Conservation (phyloP, 768 basidiomycete species). For the Rhizopogon rudus region DNA sequence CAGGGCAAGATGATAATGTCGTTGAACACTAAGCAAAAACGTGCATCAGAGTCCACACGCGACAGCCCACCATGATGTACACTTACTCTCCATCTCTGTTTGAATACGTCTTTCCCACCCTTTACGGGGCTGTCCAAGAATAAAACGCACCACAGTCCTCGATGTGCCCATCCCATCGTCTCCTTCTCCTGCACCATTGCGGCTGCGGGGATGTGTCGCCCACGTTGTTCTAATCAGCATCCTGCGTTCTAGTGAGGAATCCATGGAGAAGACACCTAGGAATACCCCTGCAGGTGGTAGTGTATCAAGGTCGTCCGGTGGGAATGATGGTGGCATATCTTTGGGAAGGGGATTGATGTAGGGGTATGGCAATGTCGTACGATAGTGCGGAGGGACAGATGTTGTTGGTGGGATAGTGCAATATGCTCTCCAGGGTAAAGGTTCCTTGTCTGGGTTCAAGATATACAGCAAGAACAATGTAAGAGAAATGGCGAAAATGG, state of each 20-base stretch:
- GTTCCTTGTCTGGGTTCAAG: conserved; percentile 93
- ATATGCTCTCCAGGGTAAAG: conserved; percentile 91
- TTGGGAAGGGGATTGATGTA: conserved; percentile 28
- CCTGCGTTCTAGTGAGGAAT: conserved; percentile 78
- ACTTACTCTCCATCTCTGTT: conserved; percentile 88
- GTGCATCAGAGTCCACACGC: conserved; percentile 4
- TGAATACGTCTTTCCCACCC: conserved; percentile 76
- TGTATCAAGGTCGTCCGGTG: conserved; percentile 65
- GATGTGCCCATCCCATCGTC: conserved; percentile 75
- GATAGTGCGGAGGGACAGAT: conserved; percentile 39
- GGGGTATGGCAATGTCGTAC: conserved; percentile 36
- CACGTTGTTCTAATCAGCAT: conserved; percentile 87
- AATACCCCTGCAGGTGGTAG: conserved; percentile 83
- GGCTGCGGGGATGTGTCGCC: conserved; percentile 77
- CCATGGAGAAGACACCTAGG: conserved; percentile 87
- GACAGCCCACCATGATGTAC: background rate
- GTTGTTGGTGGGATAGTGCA: conserved; percentile 64
- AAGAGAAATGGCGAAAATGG: conserved; percentile 74
- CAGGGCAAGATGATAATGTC: conserved; percentile 83
- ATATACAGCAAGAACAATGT: conserved; percentile 88
- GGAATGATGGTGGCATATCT: conserved; percentile 46
- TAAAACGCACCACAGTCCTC: conserved; percentile 81
- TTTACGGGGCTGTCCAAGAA: conserved; percentile 79
- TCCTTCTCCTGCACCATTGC: conserved; percentile 64
- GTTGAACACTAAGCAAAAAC: conserved; percentile 58